Evolutionary conservation across 2,329 filamentous ascomycete species (phyloP).

Genomic region (Aureobasidium sp.): DNA sequence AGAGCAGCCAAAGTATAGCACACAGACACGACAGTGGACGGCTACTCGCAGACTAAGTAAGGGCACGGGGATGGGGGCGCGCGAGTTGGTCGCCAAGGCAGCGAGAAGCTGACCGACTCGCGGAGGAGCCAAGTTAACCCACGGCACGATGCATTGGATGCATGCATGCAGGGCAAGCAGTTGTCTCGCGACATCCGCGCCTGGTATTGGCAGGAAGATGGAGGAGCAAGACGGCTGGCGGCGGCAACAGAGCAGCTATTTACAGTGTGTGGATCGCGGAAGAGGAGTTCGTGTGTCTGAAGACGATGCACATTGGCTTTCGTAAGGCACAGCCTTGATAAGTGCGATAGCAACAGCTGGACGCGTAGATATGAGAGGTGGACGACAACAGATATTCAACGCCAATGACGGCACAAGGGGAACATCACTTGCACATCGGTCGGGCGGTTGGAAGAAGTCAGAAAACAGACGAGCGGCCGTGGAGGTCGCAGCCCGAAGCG

Average conservation of each 20-base stretch:
- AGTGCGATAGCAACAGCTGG: conserved; percentile 4
- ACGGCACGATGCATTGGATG: conserved; percentile 4
- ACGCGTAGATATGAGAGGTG: background rate
- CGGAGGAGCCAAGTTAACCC: background rate
- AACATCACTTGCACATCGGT: background rate
- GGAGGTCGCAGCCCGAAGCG: background rate
- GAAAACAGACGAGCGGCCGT: conserved; percentile 3
- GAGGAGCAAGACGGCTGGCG: conserved; percentile 5
- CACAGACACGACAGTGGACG: background rate
- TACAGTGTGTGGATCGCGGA: background rate
- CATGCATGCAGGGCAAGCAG: conserved; percentile 3
- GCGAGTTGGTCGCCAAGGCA: conserved; percentile 11
- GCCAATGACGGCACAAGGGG: conserved; percentile 3
- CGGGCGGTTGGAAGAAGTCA: background rate
- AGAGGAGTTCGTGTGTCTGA: background rate
- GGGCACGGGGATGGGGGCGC: background rate
- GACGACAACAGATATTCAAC: background rate
- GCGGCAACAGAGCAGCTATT: conserved; percentile 5
- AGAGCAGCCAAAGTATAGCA: background rate
- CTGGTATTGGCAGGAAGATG: background rate
- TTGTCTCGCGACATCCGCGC: conserved; percentile 1
- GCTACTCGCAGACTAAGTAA: background rate
- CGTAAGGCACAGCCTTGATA: background rate
- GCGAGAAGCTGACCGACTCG: conserved; percentile 3
- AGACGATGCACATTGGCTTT: background rate